These are phyloP conservation scores for Myxozyma sirexii DNA, from an alignment of 805 yeast species.

Conservation along the genomic window DNA sequence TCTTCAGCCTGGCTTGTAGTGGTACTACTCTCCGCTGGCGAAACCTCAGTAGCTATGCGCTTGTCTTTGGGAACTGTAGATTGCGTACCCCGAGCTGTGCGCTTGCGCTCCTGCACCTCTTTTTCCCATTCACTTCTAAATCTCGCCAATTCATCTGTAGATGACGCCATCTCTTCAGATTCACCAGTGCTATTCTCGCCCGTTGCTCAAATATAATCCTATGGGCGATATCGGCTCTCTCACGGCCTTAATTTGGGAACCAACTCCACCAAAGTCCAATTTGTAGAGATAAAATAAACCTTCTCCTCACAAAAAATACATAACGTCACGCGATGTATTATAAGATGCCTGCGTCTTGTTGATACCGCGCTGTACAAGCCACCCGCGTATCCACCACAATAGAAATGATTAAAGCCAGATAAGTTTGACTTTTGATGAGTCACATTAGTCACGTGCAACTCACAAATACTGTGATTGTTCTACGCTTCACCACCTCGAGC, in stretches of 20 bases:
- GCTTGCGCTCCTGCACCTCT: conserved; percentile 27
- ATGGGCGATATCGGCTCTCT: no score
- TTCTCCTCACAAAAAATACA: no score
- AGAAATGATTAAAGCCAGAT: no score
- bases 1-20: not conserved
- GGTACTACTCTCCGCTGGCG: not conserved
- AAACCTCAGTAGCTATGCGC: not conserved
- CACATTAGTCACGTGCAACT: not conserved
- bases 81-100: conserved; percentile 1
- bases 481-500: not conserved
- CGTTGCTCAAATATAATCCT: no score
- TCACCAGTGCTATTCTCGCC: no score
- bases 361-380: not conserved
- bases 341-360: not conserved
- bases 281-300: no score
- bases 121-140: conserved; percentile 33
- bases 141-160: conserved; percentile 22
- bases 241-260: not conserved
- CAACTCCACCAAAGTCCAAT: not conserved
- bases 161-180: not conserved
- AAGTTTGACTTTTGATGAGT: not conserved
- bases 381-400: no score
- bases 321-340: no score
- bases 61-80: not conserved
- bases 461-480: not conserved